Evolutionary conservation across 805 yeast genomes (phyloP), one percentile per base, ranked within the genome.

Genomic region (Saccharomycopsis olivae): DNA sequence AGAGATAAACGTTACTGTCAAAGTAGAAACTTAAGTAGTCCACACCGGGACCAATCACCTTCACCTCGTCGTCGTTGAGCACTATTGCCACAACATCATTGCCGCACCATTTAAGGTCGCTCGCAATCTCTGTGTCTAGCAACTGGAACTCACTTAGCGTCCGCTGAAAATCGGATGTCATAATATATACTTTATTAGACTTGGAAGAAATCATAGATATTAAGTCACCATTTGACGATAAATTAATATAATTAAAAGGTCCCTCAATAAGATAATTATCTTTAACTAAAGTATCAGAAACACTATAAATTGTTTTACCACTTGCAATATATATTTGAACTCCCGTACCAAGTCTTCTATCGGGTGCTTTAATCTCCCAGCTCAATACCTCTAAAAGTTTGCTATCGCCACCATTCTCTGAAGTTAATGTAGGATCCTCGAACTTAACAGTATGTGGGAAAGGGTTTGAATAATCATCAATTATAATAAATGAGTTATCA

Each of bases 71-170:
- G 2, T 68, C 61, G 44, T 59, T 59, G 1, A 74, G 61, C n/a
- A 74, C 60, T 10, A 79, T 53, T 0, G 78, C 75, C 1, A 88
- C 75, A 0, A 92, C 85, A 57, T 86, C 95, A 49, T 78, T 75
- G 0, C 89, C 85, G 54, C 95, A 80, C 97, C 96, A 92, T 42
- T 66, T 68, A 15, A 83, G 28, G 11, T 36, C 44, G 3, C 24
- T 28, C 5, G 59, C 44, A 80, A 76, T 0, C 50, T 44, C 16
- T 53, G 38, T 6, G 54, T 57, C 40, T 20, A 56, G 18, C 33
- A 71, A 60, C 6, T 66, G 54, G 50, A 64, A 69, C 35, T 65
- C 69, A 32, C 68, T 57, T 13, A 73, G 57, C 4, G 62, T 58
- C 23, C 60, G 60, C 41, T 63, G 58, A 41, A 74, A 70, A 40